These are phyloP conservation scores for Gynochthodes officinalis DNA, from an alignment of 257 asterid genomes.

Conservation along the genomic window DNA sequence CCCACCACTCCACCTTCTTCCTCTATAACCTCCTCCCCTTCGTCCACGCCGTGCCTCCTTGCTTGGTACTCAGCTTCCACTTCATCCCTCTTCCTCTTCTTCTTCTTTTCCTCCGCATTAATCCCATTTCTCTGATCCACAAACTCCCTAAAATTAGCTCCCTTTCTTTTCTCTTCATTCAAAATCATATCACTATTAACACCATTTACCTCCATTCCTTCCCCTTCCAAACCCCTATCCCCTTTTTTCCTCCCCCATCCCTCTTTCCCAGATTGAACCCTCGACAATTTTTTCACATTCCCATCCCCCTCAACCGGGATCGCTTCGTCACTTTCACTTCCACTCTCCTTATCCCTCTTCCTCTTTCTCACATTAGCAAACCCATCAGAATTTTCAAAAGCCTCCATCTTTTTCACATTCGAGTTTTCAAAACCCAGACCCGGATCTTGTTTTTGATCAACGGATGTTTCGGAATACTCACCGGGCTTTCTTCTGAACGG, in stretches of 20 bases:
- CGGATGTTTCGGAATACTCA: constrained; percentile 24
- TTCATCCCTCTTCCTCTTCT: constrained; percentile 93
- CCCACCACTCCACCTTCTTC: constrained; percentile 42
- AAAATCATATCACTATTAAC: background rate
- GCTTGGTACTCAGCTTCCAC: constrained; percentile 85
- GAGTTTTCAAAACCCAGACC: background rate
- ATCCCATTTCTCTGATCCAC: constrained; percentile 18
- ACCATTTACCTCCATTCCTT: background rate
- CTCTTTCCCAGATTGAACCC: constrained; percentile 10
- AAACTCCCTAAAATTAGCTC: background rate
- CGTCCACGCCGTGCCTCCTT: constrained; percentile 48
- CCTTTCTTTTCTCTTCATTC: background rate
- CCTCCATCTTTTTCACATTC: background rate
- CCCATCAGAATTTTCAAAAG: constrained; percentile 22
- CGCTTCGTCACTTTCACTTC: constrained; percentile 13
- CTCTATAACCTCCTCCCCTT: constrained; percentile 24
- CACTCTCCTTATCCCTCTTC: constrained; percentile 37
- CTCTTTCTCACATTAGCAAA: constrained; percentile 28
- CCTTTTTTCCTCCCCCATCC: background rate
- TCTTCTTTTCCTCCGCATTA: constrained; percentile 26
- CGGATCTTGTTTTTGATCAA: constrained; percentile 2
- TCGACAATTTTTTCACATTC: constrained; percentile 31
- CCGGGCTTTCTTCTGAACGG: constrained; percentile 61
- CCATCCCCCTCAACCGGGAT: constrained; percentile 10
- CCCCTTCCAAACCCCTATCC: background rate